phyloP scores from a whole-genome alignment of 306 rosid species.

The Arachis stenosperma region DNA sequence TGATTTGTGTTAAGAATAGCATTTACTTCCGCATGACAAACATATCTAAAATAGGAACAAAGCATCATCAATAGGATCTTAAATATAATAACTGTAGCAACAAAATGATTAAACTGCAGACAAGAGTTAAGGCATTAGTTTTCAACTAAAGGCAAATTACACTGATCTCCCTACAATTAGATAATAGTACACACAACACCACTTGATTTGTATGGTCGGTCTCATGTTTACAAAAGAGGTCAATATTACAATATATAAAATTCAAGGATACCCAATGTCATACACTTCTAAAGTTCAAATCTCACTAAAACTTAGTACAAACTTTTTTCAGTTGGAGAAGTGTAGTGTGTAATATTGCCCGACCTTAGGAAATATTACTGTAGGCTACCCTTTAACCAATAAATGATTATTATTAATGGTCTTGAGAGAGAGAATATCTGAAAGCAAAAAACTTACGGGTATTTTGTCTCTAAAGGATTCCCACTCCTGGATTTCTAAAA shows the following conservation, averaged over 20 bases:
- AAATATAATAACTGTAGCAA: constrained; percentile 2
- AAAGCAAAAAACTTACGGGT: constrained; percentile 69
- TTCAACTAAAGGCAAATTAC: too few species aligned
- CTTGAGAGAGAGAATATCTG: constrained; percentile 18
- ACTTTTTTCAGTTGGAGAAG: too few species aligned
- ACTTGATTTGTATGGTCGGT: too few species aligned
- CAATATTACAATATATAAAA: too few species aligned
- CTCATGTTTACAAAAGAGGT: too few species aligned
- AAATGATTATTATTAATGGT: neutral
- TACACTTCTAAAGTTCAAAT: too few species aligned
- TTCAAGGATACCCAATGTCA: too few species aligned
- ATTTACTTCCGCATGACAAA: constrained; percentile 97
- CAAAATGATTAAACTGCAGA: constrained; percentile 5
- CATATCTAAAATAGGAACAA: constrained; percentile 57
- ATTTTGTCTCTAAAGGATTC: constrained; percentile 90
- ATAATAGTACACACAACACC: too few species aligned
- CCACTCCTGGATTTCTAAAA: constrained; percentile 80
- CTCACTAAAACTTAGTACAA: too few species aligned
- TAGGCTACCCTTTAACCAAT: neutral
- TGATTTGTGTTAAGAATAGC: constrained; percentile 93
- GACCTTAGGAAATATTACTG: too few species aligned
- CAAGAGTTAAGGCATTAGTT: neutral
- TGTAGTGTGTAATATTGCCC: too few species aligned
- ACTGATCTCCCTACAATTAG: too few species aligned
- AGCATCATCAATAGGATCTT: neutral